Percentiles rank a stretch among this genome's conserved stretches.
Conservation (phyloP, 805 yeast genomes). For the Blastobotrys terrestris region DNA sequence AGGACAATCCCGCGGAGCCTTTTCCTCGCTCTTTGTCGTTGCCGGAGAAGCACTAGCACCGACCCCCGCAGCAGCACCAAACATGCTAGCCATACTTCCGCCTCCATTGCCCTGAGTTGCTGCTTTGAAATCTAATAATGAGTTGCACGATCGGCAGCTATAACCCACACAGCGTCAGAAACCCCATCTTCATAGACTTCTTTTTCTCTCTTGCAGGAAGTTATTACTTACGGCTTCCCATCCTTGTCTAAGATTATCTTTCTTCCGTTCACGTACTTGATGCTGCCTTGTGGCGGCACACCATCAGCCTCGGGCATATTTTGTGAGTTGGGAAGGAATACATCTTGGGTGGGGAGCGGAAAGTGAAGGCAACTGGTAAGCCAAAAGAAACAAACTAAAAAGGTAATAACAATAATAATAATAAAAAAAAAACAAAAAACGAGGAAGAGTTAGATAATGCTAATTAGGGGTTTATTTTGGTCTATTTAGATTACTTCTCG, state of each 20-base stretch:
- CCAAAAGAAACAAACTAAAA: no score
- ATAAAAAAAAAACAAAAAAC: background rate
- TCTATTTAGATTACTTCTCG: conserved; percentile 8
- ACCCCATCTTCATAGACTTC: no score
- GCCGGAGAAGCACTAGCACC: conserved; percentile 22
- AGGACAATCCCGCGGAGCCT: conserved; percentile 52
- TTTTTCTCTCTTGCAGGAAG: no score
- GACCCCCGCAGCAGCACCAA: conserved; percentile 15
- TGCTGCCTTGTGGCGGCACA: background rate
- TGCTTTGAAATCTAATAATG: conserved; percentile 70
- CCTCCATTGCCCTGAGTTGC: conserved; percentile 35
- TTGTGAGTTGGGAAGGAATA: background rate
- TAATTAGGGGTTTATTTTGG: background rate
- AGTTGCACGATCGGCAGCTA: conserved; percentile 84
- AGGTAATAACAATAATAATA: no score
- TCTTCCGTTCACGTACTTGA: conserved; percentile 40
- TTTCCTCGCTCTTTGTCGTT: conserved; percentile 13
- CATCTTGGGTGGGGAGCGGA: no score
- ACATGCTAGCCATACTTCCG: conserved; percentile 17
- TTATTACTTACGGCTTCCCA: conserved; percentile 79
- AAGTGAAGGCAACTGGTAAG: no score
- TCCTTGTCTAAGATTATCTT: conserved; percentile 74
- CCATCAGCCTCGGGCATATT: background rate
- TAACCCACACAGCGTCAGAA: background rate
- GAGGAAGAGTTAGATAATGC: no score